phyloP scores from a whole-genome alignment of 2,329 filamentous ascomycete genomes.

The Lecanicillium sp. region DNA sequence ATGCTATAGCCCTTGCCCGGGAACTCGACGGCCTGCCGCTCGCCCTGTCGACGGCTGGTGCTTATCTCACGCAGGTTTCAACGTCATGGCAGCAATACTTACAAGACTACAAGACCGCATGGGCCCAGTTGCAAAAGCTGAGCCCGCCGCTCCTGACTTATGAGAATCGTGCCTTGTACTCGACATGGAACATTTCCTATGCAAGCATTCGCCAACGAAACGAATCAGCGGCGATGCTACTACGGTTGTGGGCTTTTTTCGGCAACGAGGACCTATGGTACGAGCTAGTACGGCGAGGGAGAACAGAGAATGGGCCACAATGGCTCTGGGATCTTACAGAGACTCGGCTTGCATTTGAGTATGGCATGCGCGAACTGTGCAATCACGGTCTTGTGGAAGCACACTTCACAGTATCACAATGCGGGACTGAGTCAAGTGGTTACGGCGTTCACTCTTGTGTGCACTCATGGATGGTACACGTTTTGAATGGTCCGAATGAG shows the following conservation, averaged over 20 bases:
- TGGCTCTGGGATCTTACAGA: conserved; percentile 18
- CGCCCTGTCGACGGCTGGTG: conserved; percentile 35
- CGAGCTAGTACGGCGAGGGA: conserved; percentile 24
- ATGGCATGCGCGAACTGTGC: conserved; percentile 19
- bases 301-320: conserved; percentile 4
- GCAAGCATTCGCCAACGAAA: conserved; percentile 23
- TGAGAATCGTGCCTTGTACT: conserved; percentile 22
- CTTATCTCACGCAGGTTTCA: conserved; percentile 30
- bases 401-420: conserved; percentile 8
- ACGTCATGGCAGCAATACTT: conserved; percentile 31
- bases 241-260: conserved; percentile 35
- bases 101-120: conserved; percentile 28
- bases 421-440: conserved; percentile 12
- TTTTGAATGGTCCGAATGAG: conserved; percentile 15
- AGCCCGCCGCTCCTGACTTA: conserved; percentile 22
- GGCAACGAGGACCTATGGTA: conserved; percentile 36
- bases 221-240: conserved; percentile 20
- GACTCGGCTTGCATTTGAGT: conserved; percentile 16
- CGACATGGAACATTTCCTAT: conserved; percentile 32
- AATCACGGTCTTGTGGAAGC: conserved; percentile 20
- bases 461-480: conserved; percentile 21
- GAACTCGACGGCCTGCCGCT: conserved; percentile 36
- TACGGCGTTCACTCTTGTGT: conserved; percentile 27
- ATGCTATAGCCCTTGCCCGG: conserved; percentile 19
- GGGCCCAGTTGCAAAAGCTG: conserved; percentile 23